Conservation (phyloP, 2,329 filamentous ascomycete genomes). For the Botrytis fragariae region DNA sequence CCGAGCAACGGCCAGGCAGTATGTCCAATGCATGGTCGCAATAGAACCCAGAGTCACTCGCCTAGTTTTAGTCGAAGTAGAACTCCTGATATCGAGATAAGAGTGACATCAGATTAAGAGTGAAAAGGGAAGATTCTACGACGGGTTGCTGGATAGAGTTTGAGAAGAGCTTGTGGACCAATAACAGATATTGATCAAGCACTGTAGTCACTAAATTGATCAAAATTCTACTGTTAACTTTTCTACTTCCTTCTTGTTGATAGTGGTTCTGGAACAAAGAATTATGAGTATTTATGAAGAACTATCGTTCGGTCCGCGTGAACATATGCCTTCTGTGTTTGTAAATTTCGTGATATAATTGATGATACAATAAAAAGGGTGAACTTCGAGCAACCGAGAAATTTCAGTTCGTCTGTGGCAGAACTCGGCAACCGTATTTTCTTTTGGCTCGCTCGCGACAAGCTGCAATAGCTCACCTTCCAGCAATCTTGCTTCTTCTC, state of each 20-base stretch:
- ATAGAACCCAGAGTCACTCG: constrained; percentile 20
- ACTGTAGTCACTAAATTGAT: background rate
- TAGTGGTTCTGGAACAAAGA: background rate
- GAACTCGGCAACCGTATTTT: constrained; percentile 19
- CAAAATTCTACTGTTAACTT: background rate
- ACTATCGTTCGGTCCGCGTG: background rate
- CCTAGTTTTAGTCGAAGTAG: constrained; percentile 21
- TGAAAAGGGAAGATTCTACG: background rate
- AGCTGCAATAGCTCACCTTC: constrained; percentile 17
- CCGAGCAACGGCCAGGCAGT: constrained; percentile 40
- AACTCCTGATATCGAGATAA: constrained; percentile 20
- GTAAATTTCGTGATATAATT: background rate
- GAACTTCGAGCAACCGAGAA: constrained; percentile 30
- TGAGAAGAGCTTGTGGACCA: background rate
- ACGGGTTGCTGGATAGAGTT: background rate
- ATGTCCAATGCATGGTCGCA: constrained; percentile 44
- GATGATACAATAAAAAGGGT: background rate
- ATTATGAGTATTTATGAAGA: background rate
- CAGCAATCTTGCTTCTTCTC: background rate
- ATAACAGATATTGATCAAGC: background rate
- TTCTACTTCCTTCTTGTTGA: background rate
- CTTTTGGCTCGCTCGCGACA: constrained; percentile 18
- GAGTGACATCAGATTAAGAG: background rate
- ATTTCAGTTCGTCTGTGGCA: constrained; percentile 31
- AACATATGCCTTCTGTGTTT: background rate